Base-by-base conservation (phyloP, 768 basidiomycete genomes). In the Termitomyces sp. region DNA sequence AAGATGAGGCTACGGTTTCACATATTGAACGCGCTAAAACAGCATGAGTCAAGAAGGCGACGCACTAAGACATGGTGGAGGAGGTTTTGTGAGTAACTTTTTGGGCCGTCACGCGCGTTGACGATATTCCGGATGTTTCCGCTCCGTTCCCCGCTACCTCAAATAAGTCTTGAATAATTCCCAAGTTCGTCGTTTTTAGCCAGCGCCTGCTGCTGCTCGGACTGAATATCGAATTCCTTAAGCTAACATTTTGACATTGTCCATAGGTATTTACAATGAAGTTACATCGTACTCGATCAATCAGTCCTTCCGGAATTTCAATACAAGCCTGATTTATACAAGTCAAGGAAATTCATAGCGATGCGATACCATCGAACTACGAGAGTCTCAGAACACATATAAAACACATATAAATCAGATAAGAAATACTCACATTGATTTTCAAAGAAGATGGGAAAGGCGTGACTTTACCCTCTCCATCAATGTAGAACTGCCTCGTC, bases 1-100 rank as follows among this genome's bases (percentile, higher is more conserved):
- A 91, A 69, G 67, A 93, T 87, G 61, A 81, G 76, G 81, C 91
- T 93, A 37, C 22, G 22, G 18, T 33, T 4, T n/a, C 50, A 24
- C 26, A n/a, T 30, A n/a, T 52, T 52, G 36, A 52, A 18, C 22
- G 37, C 48, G 26, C 13, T 40, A 27, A 4, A 22, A 27, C 26
- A 52, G 10, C 13, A 27, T 52, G 2, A 52, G 10, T 39, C 12
- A 40, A 20, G 26, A 3, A 52, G 8, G 40, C n/a, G 26, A 52
- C 51, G 51, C 6, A 67, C 66, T 67, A 67, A 46, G 64, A 61
- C 66, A 67, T 67, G 56, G 57, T 56, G 58, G 40, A 48, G 57
- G 39, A 56, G 45, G 14, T 39, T 9, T 32, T 49, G 34, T 57
- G 55, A 36, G 46, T 55, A 57, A 61, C 63, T 62, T 64, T 63